These are phyloP conservation scores for Mucor indicus DNA, from an alignment of 371 early-diverging fungal genomes.

Conservation along the genomic window DNA sequence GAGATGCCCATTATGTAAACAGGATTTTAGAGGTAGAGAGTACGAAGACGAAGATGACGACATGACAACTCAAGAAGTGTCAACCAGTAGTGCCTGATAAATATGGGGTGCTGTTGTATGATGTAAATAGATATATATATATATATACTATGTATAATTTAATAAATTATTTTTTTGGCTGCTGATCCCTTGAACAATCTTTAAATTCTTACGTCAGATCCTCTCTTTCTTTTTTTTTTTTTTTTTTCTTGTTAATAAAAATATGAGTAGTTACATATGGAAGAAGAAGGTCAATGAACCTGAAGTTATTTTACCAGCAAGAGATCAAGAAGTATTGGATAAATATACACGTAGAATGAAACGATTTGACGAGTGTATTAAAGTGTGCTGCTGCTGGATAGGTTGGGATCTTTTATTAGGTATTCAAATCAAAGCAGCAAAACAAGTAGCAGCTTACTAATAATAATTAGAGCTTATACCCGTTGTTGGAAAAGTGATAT, in stretches of 20 bases:
- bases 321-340: conserved; percentile 32
- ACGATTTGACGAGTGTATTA: conserved; percentile 41
- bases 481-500: conserved; percentile 44
- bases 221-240: conserved; percentile 1
- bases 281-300: conserved; percentile 9
- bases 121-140: too few relatives aligned
- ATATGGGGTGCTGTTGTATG: too few relatives aligned
- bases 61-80: too few relatives aligned
- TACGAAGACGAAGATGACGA: too few relatives aligned
- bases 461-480: conserved; percentile 38
- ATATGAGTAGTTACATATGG: conserved; percentile 6
- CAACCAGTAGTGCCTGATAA: too few relatives aligned
- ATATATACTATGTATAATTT: too few relatives aligned
- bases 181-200: too few relatives aligned
- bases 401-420: conserved; percentile 44
- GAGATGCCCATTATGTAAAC: conserved; percentile 35
- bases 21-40: conserved; percentile 24
- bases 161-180: too few relatives aligned
- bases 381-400: conserved; percentile 49
- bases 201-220: conserved; percentile 12
- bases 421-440: not conserved
- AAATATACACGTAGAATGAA: conserved; percentile 38
- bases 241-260: not conserved
- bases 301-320: conserved; percentile 28
- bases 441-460: not conserved